Base-by-base conservation (phyloP, 2,329 filamentous ascomycete species). In the Aspergillus pseudonomiae region DNA sequence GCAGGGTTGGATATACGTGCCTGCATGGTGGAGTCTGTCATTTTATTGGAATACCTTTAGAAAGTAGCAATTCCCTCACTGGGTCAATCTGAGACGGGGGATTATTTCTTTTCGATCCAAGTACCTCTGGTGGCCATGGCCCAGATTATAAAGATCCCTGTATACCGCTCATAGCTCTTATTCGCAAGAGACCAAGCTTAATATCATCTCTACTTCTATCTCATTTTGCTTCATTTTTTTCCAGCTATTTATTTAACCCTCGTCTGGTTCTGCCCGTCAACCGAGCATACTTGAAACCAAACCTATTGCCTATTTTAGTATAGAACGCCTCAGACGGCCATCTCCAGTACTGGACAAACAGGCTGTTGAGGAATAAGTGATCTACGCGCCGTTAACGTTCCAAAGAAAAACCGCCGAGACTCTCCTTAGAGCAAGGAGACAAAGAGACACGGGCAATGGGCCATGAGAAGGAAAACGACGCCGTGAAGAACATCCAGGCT, bases 1-100 rank as follows among this genome's bases (percentile, higher is more conserved):
- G 56, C 61, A 58, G 58, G 58, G 62, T 58, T 60, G 63, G 63
- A 58, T 63, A 59, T 41, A 59, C 46, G 63, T 66, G 63, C 63
- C 64, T 68, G 60, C 61, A 67, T 67, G 60, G 64, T 67, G 67
- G 65, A 63, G 63, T 65, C 63, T 57, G 57, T 59, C 57, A 24
- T 57, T 39, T 56, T 57, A 45, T 34, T 57, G 54, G 58, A 34
- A 63, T 60, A 55, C 50, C 63, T 63, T 65, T 67, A 63, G 60
- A 66, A 45, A 59, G 57, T 60, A 41, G 39, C 57, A 50, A 58
- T 55, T 62, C 59, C 53, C 61, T 65, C 52, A 36, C 46, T 32
- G 60, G 39, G 50, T 55, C 46, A 16, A 14, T 50, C 56, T 56
- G 58, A 60, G 62, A 57, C 59, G 36, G 16, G 14, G 41, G 60